Percentiles rank a stretch among this genome's conserved stretches.
These are phyloP conservation scores for Talaromyces wortmannii DNA, from an alignment of 495 filamentous ascomycete genomes.

Conservation along the genomic window DNA sequence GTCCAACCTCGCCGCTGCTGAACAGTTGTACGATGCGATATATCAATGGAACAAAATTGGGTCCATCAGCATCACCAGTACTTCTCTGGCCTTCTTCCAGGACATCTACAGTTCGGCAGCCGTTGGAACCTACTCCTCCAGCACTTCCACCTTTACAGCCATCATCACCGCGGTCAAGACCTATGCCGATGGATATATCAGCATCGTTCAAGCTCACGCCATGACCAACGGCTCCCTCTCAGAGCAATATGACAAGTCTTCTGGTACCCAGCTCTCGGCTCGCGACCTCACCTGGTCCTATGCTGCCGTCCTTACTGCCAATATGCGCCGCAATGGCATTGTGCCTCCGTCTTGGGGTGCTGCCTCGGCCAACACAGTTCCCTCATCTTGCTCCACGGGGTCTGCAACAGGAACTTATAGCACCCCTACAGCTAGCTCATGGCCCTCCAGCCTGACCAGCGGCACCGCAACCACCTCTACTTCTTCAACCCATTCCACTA, in stretches of 20 bases:
- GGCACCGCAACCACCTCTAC: conserved; percentile 20
- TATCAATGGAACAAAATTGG: conserved; percentile 44
- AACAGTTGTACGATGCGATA: conserved; percentile 33
- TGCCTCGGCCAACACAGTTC: conserved; percentile 42
- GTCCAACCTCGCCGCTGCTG: conserved; percentile 29
- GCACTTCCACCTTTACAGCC: conserved; percentile 28
- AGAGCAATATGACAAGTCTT: conserved; percentile 52
- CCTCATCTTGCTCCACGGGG: conserved; percentile 42
- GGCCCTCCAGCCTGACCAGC: conserved; percentile 47
- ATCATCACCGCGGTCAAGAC: conserved; percentile 35
- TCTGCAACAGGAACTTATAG: conserved; percentile 54
- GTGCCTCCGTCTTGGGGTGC: conserved; percentile 52
- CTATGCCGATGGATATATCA: conserved; percentile 44
- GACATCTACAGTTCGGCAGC: conserved; percentile 31
- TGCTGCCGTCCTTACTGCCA: conserved; percentile 41
- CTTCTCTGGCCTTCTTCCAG: conserved; percentile 32
- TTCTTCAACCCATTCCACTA: conserved; percentile 21
- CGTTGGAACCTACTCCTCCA: conserved; percentile 30
- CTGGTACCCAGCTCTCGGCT: conserved; percentile 48
- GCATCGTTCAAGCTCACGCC: conserved; percentile 31
- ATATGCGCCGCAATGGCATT: conserved; percentile 31
- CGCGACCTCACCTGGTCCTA: conserved; percentile 48
- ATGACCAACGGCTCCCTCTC: conserved; percentile 46
- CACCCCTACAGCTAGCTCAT: conserved; percentile 43
- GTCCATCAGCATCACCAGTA: conserved; percentile 32